Conservation (phyloP, 345 rosid species). For the Syzygium grande region DNA sequence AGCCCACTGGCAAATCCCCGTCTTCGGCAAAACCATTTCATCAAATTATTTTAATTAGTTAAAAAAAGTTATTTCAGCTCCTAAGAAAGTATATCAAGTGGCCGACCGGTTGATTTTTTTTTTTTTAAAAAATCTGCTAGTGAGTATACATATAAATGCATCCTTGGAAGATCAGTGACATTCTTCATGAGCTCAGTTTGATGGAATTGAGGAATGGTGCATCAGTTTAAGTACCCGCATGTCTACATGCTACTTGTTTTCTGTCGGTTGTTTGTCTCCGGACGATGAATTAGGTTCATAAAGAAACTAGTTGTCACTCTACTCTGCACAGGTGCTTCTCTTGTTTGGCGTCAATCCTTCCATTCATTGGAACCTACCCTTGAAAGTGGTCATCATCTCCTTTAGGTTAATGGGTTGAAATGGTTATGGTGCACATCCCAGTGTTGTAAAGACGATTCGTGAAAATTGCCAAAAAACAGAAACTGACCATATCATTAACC, state of each 20-base stretch:
- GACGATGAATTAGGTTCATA: neutral
- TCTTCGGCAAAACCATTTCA: too few relatives aligned
- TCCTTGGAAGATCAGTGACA: too few relatives aligned
- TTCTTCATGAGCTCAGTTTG: neutral
- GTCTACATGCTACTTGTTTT: neutral
- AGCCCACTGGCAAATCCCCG: too few relatives aligned
- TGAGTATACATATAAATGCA: too few relatives aligned
- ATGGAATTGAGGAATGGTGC: neutral
- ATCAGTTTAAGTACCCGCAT: neutral
- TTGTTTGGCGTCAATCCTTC: neutral
- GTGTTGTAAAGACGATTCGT: too few relatives aligned
- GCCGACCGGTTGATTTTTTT: too few relatives aligned
- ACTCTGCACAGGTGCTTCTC: neutral
- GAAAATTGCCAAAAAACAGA: too few relatives aligned
- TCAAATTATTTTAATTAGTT: too few relatives aligned
- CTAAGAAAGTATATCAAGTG: neutral
- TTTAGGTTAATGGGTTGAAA: neutral
- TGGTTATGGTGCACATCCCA: too few relatives aligned
- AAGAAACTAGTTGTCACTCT: neutral
- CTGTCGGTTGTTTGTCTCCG: neutral
- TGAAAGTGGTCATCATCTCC: neutral
- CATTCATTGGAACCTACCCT: neutral
- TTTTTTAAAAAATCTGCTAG: too few relatives aligned
- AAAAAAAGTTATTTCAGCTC: neutral
- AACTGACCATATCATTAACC: too few relatives aligned